A percentile compares a stretch with the other conserved stretches of the same genome.
phyloP scores from a whole-genome alignment of 2,329 filamentous ascomycete genomes.

The Claviceps purpurea region DNA sequence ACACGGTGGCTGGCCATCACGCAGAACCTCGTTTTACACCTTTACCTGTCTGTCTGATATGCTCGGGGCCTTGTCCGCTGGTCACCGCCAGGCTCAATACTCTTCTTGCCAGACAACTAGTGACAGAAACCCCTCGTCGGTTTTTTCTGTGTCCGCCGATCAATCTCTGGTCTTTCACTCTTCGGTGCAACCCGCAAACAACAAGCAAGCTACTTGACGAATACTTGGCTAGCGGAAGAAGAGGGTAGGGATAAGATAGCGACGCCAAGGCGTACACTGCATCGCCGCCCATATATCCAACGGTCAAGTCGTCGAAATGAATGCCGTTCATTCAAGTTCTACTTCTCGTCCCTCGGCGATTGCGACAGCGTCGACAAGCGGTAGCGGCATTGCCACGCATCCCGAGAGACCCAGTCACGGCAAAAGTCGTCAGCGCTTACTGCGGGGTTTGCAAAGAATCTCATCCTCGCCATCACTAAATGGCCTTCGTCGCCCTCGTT shows the following conservation, averaged over 20 bases:
- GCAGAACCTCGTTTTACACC: background rate
- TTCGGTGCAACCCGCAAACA: background rate
- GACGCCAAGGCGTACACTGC: background rate
- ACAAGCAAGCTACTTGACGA: background rate
- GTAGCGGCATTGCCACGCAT: conserved; percentile 9
- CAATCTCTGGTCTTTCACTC: background rate
- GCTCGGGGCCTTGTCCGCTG: background rate
- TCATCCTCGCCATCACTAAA: conserved; percentile 65
- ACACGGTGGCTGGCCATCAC: conserved; percentile 3
- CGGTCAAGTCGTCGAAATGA: background rate
- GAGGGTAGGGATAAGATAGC: background rate
- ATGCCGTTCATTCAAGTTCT: conserved; percentile 6
- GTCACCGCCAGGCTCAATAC: background rate
- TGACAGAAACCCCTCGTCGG: background rate
- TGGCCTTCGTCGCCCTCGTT: conserved; percentile 48
- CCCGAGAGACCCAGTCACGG: conserved; percentile 32
- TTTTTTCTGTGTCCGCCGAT: background rate
- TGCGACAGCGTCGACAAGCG: conserved; percentile 9
- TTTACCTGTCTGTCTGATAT: background rate
- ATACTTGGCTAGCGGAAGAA: background rate
- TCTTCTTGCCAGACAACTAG: background rate
- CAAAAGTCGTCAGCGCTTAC: conserved; percentile 55
- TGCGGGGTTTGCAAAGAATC: conserved; percentile 67
- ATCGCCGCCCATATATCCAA: background rate
- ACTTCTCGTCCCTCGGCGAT: conserved; percentile 14